phyloP scores from a whole-genome alignment of 139 green algal species.

The Coelastrella sp. region DNA sequence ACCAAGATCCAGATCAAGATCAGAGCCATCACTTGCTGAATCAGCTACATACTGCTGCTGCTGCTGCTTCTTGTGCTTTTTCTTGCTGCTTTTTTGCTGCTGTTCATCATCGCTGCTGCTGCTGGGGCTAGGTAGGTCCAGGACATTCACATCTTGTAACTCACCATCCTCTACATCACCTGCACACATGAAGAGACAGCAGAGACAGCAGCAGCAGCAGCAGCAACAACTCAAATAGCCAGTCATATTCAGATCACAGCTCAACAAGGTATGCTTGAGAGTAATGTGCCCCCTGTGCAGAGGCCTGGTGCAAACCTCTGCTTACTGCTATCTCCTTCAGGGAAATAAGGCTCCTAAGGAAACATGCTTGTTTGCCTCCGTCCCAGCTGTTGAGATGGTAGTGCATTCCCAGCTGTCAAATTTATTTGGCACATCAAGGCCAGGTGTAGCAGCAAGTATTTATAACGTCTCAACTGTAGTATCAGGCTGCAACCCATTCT shows the following conservation, averaged over 20 bases:
- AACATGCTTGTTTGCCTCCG: too few species aligned
- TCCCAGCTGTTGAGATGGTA: too few species aligned
- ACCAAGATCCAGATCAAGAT: slow-evolving; percentile 28
- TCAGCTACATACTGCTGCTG: slow-evolving; percentile 19
- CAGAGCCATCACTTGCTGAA: neutral
- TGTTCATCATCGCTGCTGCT: slow-evolving; percentile 47
- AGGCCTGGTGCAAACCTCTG: too few species aligned
- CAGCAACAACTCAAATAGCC: neutral
- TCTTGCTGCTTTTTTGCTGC: slow-evolving; percentile 26
- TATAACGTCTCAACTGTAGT: neutral
- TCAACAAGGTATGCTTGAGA: too few species aligned
- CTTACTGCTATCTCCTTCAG: too few species aligned
- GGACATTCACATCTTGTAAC: slow-evolving; percentile 25
- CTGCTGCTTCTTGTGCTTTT: slow-evolving; percentile 27
- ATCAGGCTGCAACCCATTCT: neutral
- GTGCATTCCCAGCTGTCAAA: too few species aligned
- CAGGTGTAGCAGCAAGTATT: neutral
- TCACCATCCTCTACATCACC: slow-evolving; percentile 24
- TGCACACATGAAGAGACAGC: neutral
- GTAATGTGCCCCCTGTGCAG: too few species aligned
- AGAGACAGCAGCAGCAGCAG: too few species aligned
- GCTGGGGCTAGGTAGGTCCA: slow-evolving; percentile 50
- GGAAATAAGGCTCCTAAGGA: too few species aligned
- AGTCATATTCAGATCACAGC: neutral
- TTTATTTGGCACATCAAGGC: too few species aligned